These are phyloP conservation scores for Blumeriella jaapii DNA, from an alignment of 2,329 filamentous ascomycete species.

Conservation along the genomic window DNA sequence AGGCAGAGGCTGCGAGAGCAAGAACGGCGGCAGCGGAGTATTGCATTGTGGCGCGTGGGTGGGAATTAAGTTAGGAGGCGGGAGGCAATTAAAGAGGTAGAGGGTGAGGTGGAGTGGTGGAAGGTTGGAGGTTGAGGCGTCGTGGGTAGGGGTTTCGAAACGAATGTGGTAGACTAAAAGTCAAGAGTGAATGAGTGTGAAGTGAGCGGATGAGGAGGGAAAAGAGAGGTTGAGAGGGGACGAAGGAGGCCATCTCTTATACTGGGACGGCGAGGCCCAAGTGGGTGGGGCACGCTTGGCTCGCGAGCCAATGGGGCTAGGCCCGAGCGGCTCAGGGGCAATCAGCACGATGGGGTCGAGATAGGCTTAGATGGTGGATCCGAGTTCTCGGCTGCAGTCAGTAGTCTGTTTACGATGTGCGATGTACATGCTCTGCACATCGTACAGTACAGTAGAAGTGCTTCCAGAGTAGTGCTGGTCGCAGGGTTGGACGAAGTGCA, in stretches of 20 bases:
- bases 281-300: too few species aligned
- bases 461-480: too few species aligned
- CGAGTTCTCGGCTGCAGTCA: too few species aligned
- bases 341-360: too few species aligned
- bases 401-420: too few species aligned
- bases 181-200: slow-evolving; percentile 7
- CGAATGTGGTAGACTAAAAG: slow-evolving; percentile 27
- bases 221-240: slow-evolving; percentile 9
- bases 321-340: too few species aligned
- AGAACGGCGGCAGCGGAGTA: slow-evolving; percentile 27
- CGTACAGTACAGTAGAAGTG: too few species aligned
- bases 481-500: too few species aligned
- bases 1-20: slow-evolving; percentile 25
- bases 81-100: slow-evolving; percentile 16
- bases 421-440: too few species aligned
- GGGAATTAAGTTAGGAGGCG: slow-evolving; percentile 21
- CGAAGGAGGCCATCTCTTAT: slow-evolving; percentile 14
- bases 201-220: slow-evolving; percentile 18
- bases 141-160: slow-evolving; percentile 16
- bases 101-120: neutral
- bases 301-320: too few species aligned
- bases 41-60: slow-evolving; percentile 29
- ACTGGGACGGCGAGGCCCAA: slow-evolving; percentile 9
- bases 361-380: too few species aligned
- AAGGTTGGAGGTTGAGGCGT: slow-evolving; percentile 3